phyloP scores from a whole-genome alignment of 1,284 basidiomycete species.

The Ceratobasidium sp. region DNA sequence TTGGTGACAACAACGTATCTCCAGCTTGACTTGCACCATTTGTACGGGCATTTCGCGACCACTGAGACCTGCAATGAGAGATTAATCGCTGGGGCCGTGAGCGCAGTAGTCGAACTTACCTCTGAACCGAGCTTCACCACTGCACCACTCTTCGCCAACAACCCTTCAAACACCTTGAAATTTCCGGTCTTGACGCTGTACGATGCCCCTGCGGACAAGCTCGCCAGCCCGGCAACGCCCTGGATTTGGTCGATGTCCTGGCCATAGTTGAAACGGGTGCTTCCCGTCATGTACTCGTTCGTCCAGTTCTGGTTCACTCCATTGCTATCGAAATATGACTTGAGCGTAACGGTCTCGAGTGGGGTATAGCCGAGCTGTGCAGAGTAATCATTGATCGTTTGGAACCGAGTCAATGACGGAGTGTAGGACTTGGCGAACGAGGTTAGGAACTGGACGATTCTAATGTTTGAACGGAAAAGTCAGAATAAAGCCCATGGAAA shows the following conservation, averaged over 20 bases:
- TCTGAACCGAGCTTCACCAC: conserved; percentile 70
- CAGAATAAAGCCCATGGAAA: not conserved
- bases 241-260: conserved; percentile 79
- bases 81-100: not conserved
- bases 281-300: conserved; percentile 81
- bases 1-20: conserved; percentile 19
- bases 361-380: conserved; percentile 62
- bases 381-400: conserved; percentile 63
- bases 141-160: conserved; percentile 74
- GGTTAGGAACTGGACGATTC: conserved; percentile 60
- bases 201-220: conserved; percentile 76
- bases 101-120: conserved; percentile 49
- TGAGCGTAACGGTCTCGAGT: conserved; percentile 61
- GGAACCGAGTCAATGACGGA: conserved; percentile 1
- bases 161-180: conserved; percentile 82
- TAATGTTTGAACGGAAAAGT: conserved; percentile 60
- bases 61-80: not conserved
- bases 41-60: conserved; percentile 30
- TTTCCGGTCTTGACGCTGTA: conserved; percentile 80
- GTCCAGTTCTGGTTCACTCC: conserved; percentile 68
- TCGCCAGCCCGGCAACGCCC: conserved; percentile 75
- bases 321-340: conserved; percentile 65
- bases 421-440: conserved; percentile 24
- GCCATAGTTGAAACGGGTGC: conserved; percentile 88
- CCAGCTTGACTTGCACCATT: conserved; percentile 33